A percentile compares a stretch with the other conserved stretches of the same genome.
These are phyloP conservation scores for Gigaspora rosea DNA, from an alignment of 192 early-diverging fungal species.

Conservation along the genomic window DNA sequence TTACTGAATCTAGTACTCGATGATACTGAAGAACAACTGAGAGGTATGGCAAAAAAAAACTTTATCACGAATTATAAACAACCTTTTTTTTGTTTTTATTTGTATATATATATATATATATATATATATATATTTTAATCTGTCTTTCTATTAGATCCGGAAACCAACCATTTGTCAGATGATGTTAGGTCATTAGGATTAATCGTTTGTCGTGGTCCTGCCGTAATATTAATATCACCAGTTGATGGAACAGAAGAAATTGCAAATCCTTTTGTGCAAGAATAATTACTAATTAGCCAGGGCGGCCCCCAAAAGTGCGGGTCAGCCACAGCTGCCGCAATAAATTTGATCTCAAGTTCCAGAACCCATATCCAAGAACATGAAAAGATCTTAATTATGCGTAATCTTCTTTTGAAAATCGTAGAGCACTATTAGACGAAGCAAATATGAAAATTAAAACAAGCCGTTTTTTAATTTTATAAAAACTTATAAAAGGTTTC, in stretches of 20 bases:
- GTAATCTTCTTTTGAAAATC: too few species aligned
- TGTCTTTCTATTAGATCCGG: constrained; percentile 37
- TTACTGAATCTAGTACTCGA: constrained; percentile 94
- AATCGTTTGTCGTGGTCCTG: constrained; percentile 85
- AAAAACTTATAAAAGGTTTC: too few species aligned
- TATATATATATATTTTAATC: neutral
- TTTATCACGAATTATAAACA: neutral
- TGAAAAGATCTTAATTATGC: too few species aligned
- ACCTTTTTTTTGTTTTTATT: neutral
- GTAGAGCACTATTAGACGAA: too few species aligned
- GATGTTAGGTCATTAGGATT: constrained; percentile 78
- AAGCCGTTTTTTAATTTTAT: too few species aligned
- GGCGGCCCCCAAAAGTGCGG: too few species aligned
- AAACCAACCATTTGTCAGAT: constrained; percentile 46
- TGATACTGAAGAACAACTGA: constrained; percentile 80
- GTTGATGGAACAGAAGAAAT: constrained; percentile 89
- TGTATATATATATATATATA: neutral
- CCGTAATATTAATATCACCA: constrained; percentile 89
- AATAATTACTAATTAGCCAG: too few species aligned
- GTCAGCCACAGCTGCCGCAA: too few species aligned
- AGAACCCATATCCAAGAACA: too few species aligned
- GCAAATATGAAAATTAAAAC: too few species aligned
- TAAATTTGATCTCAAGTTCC: too few species aligned
- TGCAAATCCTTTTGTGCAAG: constrained; percentile 80
- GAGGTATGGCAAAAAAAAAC: constrained; percentile 51